phyloP scores from a whole-genome alignment of 768 basidiomycete species.

The Rhodotorula kratochvilovae region DNA sequence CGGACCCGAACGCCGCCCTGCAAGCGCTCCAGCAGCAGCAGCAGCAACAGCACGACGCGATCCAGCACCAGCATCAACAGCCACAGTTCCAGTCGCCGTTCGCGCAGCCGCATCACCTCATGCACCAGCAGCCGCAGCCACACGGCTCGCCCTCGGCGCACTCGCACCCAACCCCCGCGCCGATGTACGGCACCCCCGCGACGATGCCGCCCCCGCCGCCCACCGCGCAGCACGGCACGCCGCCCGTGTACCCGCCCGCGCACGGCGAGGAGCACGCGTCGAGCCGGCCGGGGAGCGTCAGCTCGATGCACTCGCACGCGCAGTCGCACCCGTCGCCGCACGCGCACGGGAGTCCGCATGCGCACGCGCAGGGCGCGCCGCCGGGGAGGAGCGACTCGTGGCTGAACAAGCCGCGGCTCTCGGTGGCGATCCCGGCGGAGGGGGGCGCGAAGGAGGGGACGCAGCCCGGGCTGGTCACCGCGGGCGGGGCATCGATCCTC shows the following conservation, averaged over 20 bases:
- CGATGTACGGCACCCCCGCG: slow-evolving; percentile 11
- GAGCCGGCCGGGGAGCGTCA: background rate
- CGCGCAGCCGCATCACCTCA: no score
- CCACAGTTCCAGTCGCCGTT: background rate
- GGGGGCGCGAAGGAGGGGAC: background rate
- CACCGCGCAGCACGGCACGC: background rate
- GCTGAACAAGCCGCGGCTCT: slow-evolving; percentile 21
- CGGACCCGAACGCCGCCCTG: background rate
- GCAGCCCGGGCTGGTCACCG: slow-evolving; percentile 14
- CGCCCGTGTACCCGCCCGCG: background rate
- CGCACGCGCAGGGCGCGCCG: background rate
- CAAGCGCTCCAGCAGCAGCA: background rate
- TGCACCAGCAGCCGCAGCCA: background rate
- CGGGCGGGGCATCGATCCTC: slow-evolving; percentile 7
- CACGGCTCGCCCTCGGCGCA: background rate
- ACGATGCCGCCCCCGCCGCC: background rate
- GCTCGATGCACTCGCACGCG: background rate
- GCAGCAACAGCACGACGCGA: slow-evolving; percentile 10
- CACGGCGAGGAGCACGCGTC: background rate
- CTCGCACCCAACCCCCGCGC: slow-evolving; percentile 4
- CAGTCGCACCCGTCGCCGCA: background rate
- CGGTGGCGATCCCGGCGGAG: slow-evolving; percentile 23
- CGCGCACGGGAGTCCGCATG: background rate
- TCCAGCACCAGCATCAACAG: background rate
- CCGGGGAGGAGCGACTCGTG: background rate